These are phyloP conservation scores for Mucor irregularis DNA, from an alignment of 371 early-diverging fungal species.

Conservation along the genomic window DNA sequence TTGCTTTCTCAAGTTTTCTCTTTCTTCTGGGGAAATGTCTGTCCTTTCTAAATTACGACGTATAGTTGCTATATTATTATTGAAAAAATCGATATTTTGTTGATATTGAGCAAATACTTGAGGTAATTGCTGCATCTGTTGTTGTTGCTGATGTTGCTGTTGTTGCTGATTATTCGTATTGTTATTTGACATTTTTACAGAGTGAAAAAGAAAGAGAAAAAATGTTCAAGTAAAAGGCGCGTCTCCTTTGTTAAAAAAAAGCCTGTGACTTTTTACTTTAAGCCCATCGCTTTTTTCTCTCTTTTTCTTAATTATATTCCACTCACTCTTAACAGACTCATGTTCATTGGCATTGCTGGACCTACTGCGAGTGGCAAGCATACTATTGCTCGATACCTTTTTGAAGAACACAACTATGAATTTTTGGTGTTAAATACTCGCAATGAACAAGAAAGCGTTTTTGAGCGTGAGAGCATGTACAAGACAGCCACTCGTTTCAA, in stretches of 20 bases:
- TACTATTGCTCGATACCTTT: conserved; percentile 64
- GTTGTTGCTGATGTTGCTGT: conserved; percentile 6
- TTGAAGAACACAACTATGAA: conserved; percentile 53
- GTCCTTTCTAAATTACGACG: conserved; percentile 38
- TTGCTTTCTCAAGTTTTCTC: conserved; percentile 24
- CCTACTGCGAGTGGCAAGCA: conserved; percentile 75
- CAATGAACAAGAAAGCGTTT: neutral
- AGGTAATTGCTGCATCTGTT: conserved; percentile 24
- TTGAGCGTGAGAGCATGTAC: conserved; percentile 5
- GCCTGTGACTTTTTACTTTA: neutral
- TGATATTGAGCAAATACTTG: conserved; percentile 39
- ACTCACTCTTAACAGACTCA: conserved; percentile 25
- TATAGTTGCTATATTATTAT: conserved; percentile 23
- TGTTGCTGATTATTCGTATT: conserved; percentile 16
- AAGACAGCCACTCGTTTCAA: conserved; percentile 34
- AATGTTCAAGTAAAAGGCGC: neutral
- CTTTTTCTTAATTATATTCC: neutral
- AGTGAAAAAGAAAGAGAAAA: neutral
- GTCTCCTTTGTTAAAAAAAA: neutral
- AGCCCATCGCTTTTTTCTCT: neutral
- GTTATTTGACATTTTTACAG: conserved; percentile 5
- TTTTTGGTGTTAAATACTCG: conserved; percentile 24
- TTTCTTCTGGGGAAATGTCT: conserved; percentile 36
- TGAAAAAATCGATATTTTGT: conserved; percentile 29
- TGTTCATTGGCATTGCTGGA: conserved; percentile 82